Conservation (phyloP, 139 green algal species). For the Diplosphaera chodatii region DNA sequence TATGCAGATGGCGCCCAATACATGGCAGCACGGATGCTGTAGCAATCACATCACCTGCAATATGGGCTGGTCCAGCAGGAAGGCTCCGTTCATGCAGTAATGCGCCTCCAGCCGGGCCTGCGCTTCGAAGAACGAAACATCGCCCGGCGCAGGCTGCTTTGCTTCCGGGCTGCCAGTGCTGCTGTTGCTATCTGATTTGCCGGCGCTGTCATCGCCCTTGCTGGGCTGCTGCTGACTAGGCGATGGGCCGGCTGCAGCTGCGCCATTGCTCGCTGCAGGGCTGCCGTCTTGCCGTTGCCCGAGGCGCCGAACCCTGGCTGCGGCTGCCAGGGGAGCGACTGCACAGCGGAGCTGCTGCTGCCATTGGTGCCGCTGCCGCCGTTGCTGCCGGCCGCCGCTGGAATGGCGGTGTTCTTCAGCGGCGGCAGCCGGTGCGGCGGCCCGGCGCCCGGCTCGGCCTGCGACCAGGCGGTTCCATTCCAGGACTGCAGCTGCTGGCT, state of each 20-base stretch:
- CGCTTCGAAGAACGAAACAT: constrained; percentile 10
- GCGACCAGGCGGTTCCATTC: constrained; percentile 24
- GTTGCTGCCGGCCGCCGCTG: too few relatives aligned
- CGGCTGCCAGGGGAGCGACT: not conserved
- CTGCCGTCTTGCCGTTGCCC: not conserved
- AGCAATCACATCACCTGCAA: constrained; percentile 17
- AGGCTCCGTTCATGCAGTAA: constrained; percentile 50
- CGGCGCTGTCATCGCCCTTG: too few relatives aligned
- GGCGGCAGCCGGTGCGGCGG: not conserved
- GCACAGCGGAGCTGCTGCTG: too few relatives aligned
- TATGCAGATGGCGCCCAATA: too few relatives aligned
- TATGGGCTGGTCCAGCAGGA: constrained; percentile 34
- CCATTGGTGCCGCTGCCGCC: too few relatives aligned
- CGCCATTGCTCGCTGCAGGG: too few relatives aligned
- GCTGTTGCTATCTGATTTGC: not conserved
- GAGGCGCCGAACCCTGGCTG: not conserved
- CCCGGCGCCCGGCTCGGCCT: not conserved
- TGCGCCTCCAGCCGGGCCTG: constrained; percentile 58
- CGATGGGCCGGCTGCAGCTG: not conserved
- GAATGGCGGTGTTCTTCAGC: not conserved
- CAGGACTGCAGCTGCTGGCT: constrained; percentile 22
- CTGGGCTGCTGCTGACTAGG: too few relatives aligned
- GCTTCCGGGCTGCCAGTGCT: not conserved
- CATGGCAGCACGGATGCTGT: too few relatives aligned
- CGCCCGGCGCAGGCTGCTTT: not conserved